Evolutionary conservation across 345 rosid species (phyloP).

Genomic region (Mallotus nudiflorus): DNA sequence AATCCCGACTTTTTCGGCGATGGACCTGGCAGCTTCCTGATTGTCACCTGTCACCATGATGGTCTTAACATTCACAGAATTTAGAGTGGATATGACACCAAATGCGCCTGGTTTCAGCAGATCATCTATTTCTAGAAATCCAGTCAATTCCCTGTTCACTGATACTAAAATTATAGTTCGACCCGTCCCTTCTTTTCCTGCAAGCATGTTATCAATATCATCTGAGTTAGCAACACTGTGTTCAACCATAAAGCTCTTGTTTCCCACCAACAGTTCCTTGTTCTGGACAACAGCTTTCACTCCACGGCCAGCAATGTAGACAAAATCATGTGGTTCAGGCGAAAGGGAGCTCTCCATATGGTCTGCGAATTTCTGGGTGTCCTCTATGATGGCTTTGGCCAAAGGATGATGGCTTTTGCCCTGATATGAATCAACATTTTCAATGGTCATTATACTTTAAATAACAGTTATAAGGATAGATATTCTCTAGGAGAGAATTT

Average conservation of each 20-base stretch:
- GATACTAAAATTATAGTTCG: slow-evolving; percentile 79
- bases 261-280: slow-evolving; percentile 71
- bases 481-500: no score
- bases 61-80: slow-evolving; percentile 73
- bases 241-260: slow-evolving; percentile 70
- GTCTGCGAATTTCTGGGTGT: slow-evolving; percentile 69
- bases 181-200: slow-evolving; percentile 66
- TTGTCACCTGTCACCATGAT: slow-evolving; percentile 96
- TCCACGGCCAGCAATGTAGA: slow-evolving; percentile 81
- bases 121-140: slow-evolving; percentile 76
- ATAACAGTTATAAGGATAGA: no score
- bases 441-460: no score
- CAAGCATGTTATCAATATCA: slow-evolving; percentile 66
- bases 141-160: slow-evolving; percentile 54
- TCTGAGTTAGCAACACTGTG: slow-evolving; percentile 43
- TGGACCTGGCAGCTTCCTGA: slow-evolving; percentile 88
- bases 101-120: slow-evolving; percentile 69
- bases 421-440: slow-evolving; percentile 21
- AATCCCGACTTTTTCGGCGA: slow-evolving; percentile 79
- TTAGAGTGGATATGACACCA: slow-evolving; percentile 72
- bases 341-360: slow-evolving; percentile 69
- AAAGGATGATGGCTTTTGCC: slow-evolving; percentile 89
- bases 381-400: slow-evolving; percentile 81
- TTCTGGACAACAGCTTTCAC: slow-evolving; percentile 67
- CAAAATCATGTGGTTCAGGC: slow-evolving; percentile 78